These are phyloP conservation scores for Onygenales sp. DNA, from an alignment of 2,329 filamentous ascomycete species.

Conservation along the genomic window DNA sequence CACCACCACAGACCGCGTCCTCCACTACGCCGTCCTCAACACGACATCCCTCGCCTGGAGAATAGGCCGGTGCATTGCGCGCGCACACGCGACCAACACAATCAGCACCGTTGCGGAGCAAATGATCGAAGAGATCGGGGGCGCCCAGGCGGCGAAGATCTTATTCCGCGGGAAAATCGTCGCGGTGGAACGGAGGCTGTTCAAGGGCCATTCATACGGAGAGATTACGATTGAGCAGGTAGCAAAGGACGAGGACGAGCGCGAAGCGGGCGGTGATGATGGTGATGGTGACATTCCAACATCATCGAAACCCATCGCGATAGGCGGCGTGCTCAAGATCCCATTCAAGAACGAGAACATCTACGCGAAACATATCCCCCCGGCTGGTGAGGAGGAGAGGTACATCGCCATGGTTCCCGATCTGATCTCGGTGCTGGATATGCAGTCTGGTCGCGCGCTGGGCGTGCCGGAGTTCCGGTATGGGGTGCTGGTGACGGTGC, in stretches of 20 bases:
- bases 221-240: conserved; percentile 48
- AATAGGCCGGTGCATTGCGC: conserved; percentile 52
- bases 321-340: conserved; percentile 29
- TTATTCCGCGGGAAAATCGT: conserved; percentile 58
- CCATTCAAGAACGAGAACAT: conserved; percentile 70
- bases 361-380: conserved; percentile 38
- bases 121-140: conserved; percentile 51
- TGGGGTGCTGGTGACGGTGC: conserved; percentile 42
- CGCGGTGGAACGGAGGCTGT: conserved; percentile 45
- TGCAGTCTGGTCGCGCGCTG: conserved; percentile 47
- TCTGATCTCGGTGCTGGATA: conserved; percentile 46
- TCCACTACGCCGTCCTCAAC: conserved; percentile 29
- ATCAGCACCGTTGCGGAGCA: conserved; percentile 47
- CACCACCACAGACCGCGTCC: conserved; percentile 28
- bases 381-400: conserved; percentile 17
- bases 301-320: conserved; percentile 4
- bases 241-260: conserved; percentile 31
- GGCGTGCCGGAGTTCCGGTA: conserved; percentile 49
- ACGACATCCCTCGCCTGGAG: conserved; percentile 37
- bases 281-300: conserved; percentile 11
- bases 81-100: conserved; percentile 40
- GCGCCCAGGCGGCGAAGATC: conserved; percentile 43
- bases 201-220: conserved; percentile 51
- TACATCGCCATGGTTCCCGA: conserved; percentile 46
- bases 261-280: conserved; percentile 14